Evolutionary conservation across 371 early-diverging fungal genomes (phyloP), one percentile per base, ranked within the genome.

Genomic region (Basidiobolus heterosporus): DNA sequence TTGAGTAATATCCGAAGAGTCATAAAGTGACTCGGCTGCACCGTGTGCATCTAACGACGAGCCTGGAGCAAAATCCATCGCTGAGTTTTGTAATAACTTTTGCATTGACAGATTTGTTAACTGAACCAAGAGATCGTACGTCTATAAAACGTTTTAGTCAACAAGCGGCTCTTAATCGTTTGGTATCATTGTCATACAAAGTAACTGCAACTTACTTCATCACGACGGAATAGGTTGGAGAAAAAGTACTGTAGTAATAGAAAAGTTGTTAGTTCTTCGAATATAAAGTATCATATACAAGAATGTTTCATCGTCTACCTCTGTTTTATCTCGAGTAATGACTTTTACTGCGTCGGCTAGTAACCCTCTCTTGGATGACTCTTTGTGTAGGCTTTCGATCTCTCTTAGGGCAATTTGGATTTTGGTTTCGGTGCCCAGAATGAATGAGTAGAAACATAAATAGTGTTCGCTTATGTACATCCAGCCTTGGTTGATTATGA

Each of bases 401-500:
- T 88, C 84, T 56, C 89, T 89, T 36, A 97, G 66, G 60, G 89
- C 87, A 16, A 96, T 59, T 41, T 86, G 69, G 15, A 93, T 57
- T 60, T 88, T 88, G 13, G 91, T 92, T 58, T 97, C 97, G 17
- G 74, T 72, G 0, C 93, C 94, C 30, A 97, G 70, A 42, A 95
- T 70, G 57, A 84, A 93, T 14, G 94, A 87, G 62, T 97, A 92
- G 56, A 94, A 97, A 54, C 84, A 86, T 15, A 93, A 57, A 47
- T 88, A 85, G 52, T 90, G 85, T 59, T 88, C 81, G 47, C 85
- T 84, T 30, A 97, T 74, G 56, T 97, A 97, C 64, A 94, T 67
- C 97, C 97, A 97, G 0, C 97, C 97, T 62, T 97, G 97, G 59
- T 88, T 86, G 44, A 80, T 70, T 55, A 88, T 71, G 52, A 83